Evolutionary conservation across 805 yeast species (phyloP).

Genomic region (Yarrowia sp.): DNA sequence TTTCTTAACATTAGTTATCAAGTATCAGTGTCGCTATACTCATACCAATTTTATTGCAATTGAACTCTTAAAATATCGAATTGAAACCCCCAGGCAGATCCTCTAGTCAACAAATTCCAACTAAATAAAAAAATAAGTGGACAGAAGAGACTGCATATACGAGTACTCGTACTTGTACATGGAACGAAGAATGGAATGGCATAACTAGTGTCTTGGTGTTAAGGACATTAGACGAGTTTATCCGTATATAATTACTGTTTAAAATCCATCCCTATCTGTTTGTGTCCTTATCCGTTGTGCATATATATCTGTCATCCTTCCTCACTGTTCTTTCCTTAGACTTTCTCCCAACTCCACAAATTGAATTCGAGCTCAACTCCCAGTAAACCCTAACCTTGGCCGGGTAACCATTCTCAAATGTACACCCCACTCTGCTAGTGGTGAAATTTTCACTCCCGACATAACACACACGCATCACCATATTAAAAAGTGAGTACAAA

Average conservation of each 20-base stretch:
- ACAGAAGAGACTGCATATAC: too few relatives aligned
- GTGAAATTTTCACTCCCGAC: constrained; percentile 3
- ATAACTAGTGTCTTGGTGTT: too few relatives aligned
- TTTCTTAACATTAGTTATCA: too few relatives aligned
- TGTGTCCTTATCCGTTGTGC: neutral
- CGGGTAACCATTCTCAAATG: constrained; percentile 23
- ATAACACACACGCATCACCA: neutral
- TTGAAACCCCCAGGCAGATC: too few relatives aligned
- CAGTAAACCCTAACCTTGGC: neutral
- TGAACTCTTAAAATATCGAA: too few relatives aligned
- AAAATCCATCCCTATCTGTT: neutral
- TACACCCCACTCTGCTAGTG: constrained; percentile 9
- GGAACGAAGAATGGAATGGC: too few relatives aligned
- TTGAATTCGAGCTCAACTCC: neutral
- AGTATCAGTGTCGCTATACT: too few relatives aligned
- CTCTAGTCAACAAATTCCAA: neutral
- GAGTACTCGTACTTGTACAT: neutral
- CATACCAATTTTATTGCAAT: too few relatives aligned
- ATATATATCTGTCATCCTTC: neutral
- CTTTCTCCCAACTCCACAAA: neutral
- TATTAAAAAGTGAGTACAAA: constrained; percentile 15
- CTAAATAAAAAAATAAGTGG: too few relatives aligned
- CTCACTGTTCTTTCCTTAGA: neutral
- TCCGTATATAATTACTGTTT: too few relatives aligned
- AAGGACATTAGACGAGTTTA: too few relatives aligned